These are phyloP conservation scores for Thalassiosira profunda DNA, from an alignment of 108 stramenopile genomes.

Conservation along the genomic window DNA sequence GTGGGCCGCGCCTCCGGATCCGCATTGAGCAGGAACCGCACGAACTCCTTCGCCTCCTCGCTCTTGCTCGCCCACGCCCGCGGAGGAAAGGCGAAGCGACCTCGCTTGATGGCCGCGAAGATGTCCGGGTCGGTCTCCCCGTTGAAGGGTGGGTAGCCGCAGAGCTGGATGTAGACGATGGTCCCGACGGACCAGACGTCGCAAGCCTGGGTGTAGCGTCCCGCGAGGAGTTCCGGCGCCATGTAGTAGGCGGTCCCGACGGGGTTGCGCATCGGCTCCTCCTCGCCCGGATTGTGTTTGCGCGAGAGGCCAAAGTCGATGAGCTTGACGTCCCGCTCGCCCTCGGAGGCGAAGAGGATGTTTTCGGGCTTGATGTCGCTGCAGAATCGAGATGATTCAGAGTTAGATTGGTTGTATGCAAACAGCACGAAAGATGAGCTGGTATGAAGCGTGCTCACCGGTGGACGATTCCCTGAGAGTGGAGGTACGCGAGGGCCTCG, in stretches of 20 bases:
- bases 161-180: constrained; percentile 71
- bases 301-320: constrained; percentile 79
- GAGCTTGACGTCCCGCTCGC: constrained; percentile 58
- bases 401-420: no score
- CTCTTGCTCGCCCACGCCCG: constrained; percentile 7
- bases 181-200: constrained; percentile 84
- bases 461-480: constrained; percentile 58
- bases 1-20: constrained; percentile 39
- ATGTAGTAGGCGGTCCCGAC: constrained; percentile 64
- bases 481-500: constrained; percentile 67
- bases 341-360: constrained; percentile 46
- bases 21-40: constrained; percentile 34
- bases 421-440: no score
- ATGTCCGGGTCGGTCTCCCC: constrained; percentile 9
- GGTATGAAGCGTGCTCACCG: no score
- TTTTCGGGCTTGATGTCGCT: constrained; percentile 80
- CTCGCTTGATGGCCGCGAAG: not conserved
- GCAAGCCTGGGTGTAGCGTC: constrained; percentile 39
- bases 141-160: constrained; percentile 67
- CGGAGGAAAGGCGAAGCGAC: constrained; percentile 5
- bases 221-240: constrained; percentile 41
- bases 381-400: no score
- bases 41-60: constrained; percentile 50
- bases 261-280: constrained; percentile 25
- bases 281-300: not conserved